phyloP scores from a whole-genome alignment of 345 rosid species.

The Conringia planisiliqua region DNA sequence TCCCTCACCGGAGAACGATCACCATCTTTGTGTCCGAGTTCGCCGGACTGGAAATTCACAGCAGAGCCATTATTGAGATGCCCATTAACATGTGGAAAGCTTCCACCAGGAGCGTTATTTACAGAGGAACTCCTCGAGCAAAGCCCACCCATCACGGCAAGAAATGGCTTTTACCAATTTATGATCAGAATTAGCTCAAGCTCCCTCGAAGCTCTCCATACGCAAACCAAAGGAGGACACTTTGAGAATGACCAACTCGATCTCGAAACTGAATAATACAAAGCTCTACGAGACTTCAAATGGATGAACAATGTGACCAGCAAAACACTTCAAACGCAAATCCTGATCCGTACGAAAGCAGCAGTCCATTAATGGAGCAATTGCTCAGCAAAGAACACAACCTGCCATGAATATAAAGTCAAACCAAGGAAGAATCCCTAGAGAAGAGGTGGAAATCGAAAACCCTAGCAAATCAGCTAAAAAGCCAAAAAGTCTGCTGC shows the following conservation, averaged over 20 bases:
- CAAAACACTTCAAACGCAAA: conserved; percentile 36
- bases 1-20: conserved; percentile 46
- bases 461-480: conserved; percentile 19
- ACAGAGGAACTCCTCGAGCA: conserved; percentile 95
- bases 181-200: conserved; percentile 5
- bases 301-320: conserved; percentile 31
- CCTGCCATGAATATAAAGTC: conserved; percentile 25
- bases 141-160: conserved; percentile 80
- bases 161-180: neutral
- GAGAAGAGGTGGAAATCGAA: neutral
- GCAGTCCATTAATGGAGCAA: conserved; percentile 52
- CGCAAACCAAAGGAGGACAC: conserved; percentile 10
- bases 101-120: conserved; percentile 90
- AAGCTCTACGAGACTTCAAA: conserved; percentile 18
- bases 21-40: conserved; percentile 36
- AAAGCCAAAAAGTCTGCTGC: neutral
- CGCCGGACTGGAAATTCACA: conserved; percentile 48
- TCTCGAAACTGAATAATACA: neutral
- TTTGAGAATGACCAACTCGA: neutral
- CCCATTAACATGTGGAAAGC: conserved; percentile 62
- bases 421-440: neutral
- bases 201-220: conserved; percentile 40
- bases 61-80: conserved; percentile 43
- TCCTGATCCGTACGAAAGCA: conserved; percentile 42
- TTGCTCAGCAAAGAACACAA: conserved; percentile 33